A percentile compares a stretch with the other conserved stretches of the same genome.
These are phyloP conservation scores for Colletotrichum plurivorum DNA, from an alignment of 2,329 filamentous ascomycete species.

Conservation along the genomic window DNA sequence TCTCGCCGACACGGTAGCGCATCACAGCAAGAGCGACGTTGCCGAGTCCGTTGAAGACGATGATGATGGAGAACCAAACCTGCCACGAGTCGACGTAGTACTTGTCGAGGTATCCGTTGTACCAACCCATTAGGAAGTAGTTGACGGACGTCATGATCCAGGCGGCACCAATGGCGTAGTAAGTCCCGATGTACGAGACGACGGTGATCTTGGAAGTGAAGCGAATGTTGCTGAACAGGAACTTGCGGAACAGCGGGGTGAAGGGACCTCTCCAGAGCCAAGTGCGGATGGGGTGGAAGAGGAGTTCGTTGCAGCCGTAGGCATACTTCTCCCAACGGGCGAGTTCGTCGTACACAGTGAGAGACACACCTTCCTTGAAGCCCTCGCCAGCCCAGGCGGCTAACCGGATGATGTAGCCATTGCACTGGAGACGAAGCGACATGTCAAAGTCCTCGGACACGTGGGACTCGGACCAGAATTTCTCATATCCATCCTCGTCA, in stretches of 20 bases:
- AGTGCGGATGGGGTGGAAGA: slow-evolving; percentile 82
- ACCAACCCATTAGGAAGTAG: slow-evolving; percentile 84
- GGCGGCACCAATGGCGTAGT: slow-evolving; percentile 83
- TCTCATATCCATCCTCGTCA: slow-evolving; percentile 80
- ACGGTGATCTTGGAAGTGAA: slow-evolving; percentile 84
- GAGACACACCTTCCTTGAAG: slow-evolving; percentile 86
- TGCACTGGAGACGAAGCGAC: slow-evolving; percentile 81
- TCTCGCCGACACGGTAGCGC: slow-evolving; percentile 79
- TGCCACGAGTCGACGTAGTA: slow-evolving; percentile 86
- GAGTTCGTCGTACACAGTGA: slow-evolving; percentile 88
- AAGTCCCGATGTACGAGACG: slow-evolving; percentile 83
- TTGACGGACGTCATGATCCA: slow-evolving; percentile 82
- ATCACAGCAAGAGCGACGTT: slow-evolving; percentile 81
- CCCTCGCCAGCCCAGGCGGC: slow-evolving; percentile 82
- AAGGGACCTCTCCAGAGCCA: slow-evolving; percentile 84
- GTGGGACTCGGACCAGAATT: slow-evolving; percentile 86
- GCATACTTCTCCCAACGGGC: slow-evolving; percentile 91
- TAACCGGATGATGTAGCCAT: slow-evolving; percentile 80
- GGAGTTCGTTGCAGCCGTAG: slow-evolving; percentile 85
- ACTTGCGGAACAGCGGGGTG: slow-evolving; percentile 82
- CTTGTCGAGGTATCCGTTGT: slow-evolving; percentile 82
- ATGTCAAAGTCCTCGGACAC: slow-evolving; percentile 89
- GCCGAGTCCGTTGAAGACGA: slow-evolving; percentile 82
- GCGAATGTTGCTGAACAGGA: slow-evolving; percentile 80
- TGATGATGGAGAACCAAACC: slow-evolving; percentile 85